phyloP scores from a whole-genome alignment of 176 grass and related monocot species.

The Phoenix dactylifera region DNA sequence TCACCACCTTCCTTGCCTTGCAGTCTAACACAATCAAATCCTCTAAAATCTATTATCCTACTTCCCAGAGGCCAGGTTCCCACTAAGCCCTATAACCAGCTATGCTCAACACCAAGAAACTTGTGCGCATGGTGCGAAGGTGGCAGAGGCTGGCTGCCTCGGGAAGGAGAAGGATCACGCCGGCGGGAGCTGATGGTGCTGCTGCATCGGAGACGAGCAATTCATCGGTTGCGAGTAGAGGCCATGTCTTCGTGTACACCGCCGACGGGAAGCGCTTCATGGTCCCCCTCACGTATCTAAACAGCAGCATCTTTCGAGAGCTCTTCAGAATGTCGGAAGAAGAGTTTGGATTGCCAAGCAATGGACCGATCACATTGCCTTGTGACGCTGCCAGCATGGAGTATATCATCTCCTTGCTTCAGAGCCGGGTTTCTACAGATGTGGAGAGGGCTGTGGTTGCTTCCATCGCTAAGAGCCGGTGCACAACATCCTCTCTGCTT shows the following conservation, averaged over 20 bases:
- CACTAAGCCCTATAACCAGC: slow-evolving; percentile 4
- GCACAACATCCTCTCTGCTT: no score
- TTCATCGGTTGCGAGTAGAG: slow-evolving; percentile 19
- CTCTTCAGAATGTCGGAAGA: slow-evolving; percentile 47
- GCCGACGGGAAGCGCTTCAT: slow-evolving; percentile 43
- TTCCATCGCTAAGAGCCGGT: no score
- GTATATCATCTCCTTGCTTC: slow-evolving; percentile 44
- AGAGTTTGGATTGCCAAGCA: slow-evolving; percentile 34
- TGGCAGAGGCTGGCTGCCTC: slow-evolving; percentile 32
- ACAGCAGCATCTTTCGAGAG: slow-evolving; percentile 35
- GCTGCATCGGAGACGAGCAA: background rate
- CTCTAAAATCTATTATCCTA: background rate
- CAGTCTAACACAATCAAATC: slow-evolving; percentile 5
- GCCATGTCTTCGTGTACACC: slow-evolving; percentile 43
- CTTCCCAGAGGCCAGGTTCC: background rate
- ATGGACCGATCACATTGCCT: slow-evolving; percentile 47
- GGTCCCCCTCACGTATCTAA: slow-evolving; percentile 37
- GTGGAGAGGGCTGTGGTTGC: slow-evolving; percentile 31
- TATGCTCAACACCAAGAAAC: slow-evolving; percentile 32
- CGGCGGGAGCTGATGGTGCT: background rate
- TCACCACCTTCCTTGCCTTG: background rate
- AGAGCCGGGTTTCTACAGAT: slow-evolving; percentile 44
- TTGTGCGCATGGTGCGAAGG: slow-evolving; percentile 33
- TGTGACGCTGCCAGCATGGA: slow-evolving; percentile 52
- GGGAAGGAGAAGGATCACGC: slow-evolving; percentile 22